These are phyloP conservation scores for Suillus luteus DNA, from an alignment of 768 basidiomycete genomes.

Conservation along the genomic window DNA sequence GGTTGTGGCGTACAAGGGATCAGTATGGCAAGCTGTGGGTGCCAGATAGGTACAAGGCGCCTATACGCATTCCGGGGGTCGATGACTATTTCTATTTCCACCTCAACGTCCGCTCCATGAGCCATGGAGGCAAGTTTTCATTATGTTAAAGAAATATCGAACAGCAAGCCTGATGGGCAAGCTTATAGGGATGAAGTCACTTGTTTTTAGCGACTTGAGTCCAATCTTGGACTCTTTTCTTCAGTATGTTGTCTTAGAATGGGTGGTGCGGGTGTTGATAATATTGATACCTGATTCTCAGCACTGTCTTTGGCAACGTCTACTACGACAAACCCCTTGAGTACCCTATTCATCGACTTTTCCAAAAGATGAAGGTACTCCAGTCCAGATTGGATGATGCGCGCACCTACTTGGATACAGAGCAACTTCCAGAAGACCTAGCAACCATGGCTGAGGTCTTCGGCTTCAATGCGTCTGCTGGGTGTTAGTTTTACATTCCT, in stretches of 20 bases:
- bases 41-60: background rate
- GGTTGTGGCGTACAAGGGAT: background rate
- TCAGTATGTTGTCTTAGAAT: background rate
- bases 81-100: conserved; percentile 6
- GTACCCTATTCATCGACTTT: conserved; percentile 3
- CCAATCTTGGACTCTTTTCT: conserved; percentile 1
- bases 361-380: conserved; percentile 2
- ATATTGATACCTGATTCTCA: background rate
- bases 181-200: background rate
- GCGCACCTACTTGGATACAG: background rate
- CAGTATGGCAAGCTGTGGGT: background rate
- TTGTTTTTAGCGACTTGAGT: conserved; percentile 7
- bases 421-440: background rate
- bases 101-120: conserved; percentile 4
- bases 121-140: background rate
- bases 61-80: background rate
- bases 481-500: background rate
- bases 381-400: background rate
- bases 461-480: background rate
- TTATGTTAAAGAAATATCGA: too few species aligned
- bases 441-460: background rate
- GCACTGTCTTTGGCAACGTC: background rate
- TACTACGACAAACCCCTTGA: background rate
- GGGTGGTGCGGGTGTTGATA: background rate
- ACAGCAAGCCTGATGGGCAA: background rate